Percentiles rank a stretch among this genome's conserved stretches.
phyloP scores from a whole-genome alignment of 106 monocot genomes.

The Acorus gramineus region DNA sequence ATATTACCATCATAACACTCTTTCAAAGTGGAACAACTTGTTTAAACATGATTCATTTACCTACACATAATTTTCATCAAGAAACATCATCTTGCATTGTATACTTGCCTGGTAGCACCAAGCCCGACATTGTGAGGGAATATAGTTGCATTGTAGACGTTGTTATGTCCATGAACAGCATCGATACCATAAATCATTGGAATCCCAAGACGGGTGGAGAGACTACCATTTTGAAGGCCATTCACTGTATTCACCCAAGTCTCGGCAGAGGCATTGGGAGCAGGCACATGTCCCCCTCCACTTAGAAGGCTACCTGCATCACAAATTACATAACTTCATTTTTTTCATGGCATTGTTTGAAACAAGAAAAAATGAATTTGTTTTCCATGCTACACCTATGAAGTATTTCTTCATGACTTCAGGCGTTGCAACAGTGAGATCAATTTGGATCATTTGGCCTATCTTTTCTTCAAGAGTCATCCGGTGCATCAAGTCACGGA shows the following conservation, averaged over 20 bases:
- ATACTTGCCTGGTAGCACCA: constrained; percentile 55
- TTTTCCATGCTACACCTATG: constrained; percentile 17
- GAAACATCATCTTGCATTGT: not conserved
- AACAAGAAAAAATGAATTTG: too few relatives aligned
- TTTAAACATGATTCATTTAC: too few relatives aligned
- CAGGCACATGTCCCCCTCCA: constrained; percentile 56
- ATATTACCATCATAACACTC: too few relatives aligned
- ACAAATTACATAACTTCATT: not conserved
- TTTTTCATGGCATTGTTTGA: too few relatives aligned
- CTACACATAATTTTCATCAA: too few relatives aligned
- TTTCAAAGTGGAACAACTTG: too few relatives aligned
- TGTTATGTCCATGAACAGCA: constrained; percentile 81
- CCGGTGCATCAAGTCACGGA: constrained; percentile 28
- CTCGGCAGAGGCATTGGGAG: constrained; percentile 27
- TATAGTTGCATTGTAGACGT: constrained; percentile 63
- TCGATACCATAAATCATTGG: constrained; percentile 82
- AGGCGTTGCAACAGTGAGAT: constrained; percentile 19
- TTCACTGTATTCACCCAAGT: constrained; percentile 63
- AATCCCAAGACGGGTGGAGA: constrained; percentile 67
- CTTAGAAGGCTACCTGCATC: constrained; percentile 68
- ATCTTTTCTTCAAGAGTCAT: constrained; percentile 53
- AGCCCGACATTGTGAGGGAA: constrained; percentile 86
- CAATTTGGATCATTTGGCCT: constrained; percentile 52
- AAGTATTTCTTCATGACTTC: constrained; percentile 25
- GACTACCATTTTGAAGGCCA: constrained; percentile 46